Conservation (phyloP, 2,329 filamentous ascomycete species). For the Venturia oleaginea region DNA sequence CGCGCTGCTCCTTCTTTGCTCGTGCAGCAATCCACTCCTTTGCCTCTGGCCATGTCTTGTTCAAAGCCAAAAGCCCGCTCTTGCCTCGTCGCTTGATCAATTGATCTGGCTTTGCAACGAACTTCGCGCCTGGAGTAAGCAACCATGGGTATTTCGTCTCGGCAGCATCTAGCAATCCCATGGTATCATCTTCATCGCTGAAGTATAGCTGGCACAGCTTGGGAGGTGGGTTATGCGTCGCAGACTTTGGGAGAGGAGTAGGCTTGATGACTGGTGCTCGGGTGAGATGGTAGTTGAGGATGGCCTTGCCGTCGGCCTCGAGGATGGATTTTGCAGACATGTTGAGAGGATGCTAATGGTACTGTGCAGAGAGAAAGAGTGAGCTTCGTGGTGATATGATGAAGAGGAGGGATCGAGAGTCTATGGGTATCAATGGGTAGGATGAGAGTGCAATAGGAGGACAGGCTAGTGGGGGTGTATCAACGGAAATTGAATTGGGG, state of each 20-base stretch:
- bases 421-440: conserved; percentile 2
- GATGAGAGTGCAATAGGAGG: conserved; percentile 3
- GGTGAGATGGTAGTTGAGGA: conserved; percentile 99
- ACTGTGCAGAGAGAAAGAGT: conserved; percentile 20
- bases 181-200: conserved; percentile 74
- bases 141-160: conserved; percentile 97
- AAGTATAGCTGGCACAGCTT: conserved; percentile 91
- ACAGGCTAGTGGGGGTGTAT: neutral
- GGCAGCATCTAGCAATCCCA: conserved; percentile 83
- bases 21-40: conserved; percentile 88
- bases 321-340: conserved; percentile 97
- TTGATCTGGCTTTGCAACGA: conserved; percentile 98
- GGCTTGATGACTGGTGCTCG: conserved; percentile 96
- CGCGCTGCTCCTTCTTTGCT: conserved; percentile 84
- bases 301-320: conserved; percentile 99
- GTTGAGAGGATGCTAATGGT: conserved; percentile 29
- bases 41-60: conserved; percentile 94
- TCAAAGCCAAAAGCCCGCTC: conserved; percentile 90
- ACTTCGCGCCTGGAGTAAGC: conserved; percentile 71
- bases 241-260: conserved; percentile 73
- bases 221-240: conserved; percentile 85
- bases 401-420: neutral
- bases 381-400: conserved; percentile 15
- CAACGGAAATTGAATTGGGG: conserved; percentile 3
- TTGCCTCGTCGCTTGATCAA: conserved; percentile 99